Conservation (phyloP, 805 yeast genomes). For the Torulaspora quercuum region DNA sequence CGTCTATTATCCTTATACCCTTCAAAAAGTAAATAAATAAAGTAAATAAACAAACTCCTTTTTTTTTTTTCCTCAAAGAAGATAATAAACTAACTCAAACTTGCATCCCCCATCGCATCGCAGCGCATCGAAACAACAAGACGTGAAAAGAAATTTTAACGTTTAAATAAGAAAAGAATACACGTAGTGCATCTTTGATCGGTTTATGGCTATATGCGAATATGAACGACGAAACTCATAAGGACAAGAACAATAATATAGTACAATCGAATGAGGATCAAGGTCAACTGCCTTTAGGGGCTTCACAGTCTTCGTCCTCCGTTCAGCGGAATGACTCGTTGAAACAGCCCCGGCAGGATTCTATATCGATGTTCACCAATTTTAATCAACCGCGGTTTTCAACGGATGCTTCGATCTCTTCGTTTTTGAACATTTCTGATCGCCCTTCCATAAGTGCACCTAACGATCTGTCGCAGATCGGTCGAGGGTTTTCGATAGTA, state of each 20-base stretch:
- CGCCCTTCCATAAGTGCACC: slow-evolving; percentile 15
- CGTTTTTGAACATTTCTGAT: slow-evolving; percentile 28
- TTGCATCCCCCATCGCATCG: no score
- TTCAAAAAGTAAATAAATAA: no score
- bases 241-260: slow-evolving; percentile 3
- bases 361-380: slow-evolving; percentile 25
- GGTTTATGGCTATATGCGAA: no score
- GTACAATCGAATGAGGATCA: neutral
- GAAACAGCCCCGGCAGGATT: slow-evolving; percentile 24
- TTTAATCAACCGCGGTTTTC: slow-evolving; percentile 27
- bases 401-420: slow-evolving; percentile 27
- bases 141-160: no score
- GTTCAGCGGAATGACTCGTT: neutral
- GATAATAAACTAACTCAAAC: no score
- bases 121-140: no score
- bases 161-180: no score
- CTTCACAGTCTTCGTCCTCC: neutral
- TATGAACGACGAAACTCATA: slow-evolving; percentile 8
- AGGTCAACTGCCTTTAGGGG: neutral
- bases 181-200: no score
- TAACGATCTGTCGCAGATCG: slow-evolving; percentile 24
- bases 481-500: slow-evolving; percentile 35
- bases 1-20: no score
- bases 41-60: no score
- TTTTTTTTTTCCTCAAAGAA: no score